A percentile compares a stretch with the other conserved stretches of the same genome.
Evolutionary conservation across 2,329 filamentous ascomycete genomes (phyloP).

Genomic region (Arthrobotrys sphaeroides): DNA sequence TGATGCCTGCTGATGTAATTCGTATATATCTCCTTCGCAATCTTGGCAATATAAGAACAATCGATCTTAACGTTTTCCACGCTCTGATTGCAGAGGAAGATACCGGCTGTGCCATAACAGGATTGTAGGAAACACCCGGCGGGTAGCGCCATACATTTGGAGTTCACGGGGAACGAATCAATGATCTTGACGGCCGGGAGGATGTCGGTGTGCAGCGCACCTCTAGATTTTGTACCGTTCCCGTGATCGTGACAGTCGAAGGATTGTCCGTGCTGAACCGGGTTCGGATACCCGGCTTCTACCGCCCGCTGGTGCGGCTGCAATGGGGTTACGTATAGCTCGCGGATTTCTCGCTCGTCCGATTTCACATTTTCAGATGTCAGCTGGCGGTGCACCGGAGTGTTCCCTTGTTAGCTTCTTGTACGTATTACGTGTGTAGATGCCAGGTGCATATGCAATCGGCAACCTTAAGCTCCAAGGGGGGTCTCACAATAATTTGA

Average conservation of each 20-base stretch:
- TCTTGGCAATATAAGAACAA: constrained; percentile 23
- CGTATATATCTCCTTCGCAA: constrained; percentile 24
- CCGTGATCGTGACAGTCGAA: constrained; percentile 45
- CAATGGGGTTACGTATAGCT: background rate
- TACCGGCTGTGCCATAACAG: constrained; percentile 27
- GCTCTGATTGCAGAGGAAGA: constrained; percentile 34
- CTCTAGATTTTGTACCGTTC: background rate
- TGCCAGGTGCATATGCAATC: background rate
- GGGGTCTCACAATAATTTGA: background rate
- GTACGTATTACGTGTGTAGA: background rate
- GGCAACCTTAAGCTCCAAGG: background rate
- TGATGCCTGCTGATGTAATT: constrained; percentile 37
- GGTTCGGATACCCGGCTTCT: constrained; percentile 15
- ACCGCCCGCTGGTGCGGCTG: constrained; percentile 7
- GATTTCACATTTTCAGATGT: background rate
- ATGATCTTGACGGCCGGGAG: constrained; percentile 19
- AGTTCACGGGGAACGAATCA: constrained; percentile 3
- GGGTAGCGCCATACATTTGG: constrained; percentile 20
- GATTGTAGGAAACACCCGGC: constrained; percentile 33
- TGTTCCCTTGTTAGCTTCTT: background rate
- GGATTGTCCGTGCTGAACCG: constrained; percentile 33
- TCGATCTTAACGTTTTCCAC: constrained; percentile 9
- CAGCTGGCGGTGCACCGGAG: background rate
- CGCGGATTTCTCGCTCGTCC: background rate
- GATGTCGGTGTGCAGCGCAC: constrained; percentile 28